Evolutionary conservation across 1,284 basidiomycete genomes (phyloP).

Genomic region (Cutaneotrichosporon dermatis): DNA sequence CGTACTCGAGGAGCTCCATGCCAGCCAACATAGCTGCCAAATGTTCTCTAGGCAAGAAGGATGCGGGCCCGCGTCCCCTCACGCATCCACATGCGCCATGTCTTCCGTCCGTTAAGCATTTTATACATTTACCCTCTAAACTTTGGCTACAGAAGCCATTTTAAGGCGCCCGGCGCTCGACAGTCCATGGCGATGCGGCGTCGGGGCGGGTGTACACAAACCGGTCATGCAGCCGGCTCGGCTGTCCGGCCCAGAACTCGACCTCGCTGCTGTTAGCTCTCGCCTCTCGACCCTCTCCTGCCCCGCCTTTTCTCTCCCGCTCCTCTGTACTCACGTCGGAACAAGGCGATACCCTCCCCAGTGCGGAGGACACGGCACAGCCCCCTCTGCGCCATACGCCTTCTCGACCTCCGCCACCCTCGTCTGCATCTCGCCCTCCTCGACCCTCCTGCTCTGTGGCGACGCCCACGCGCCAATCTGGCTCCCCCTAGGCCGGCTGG

Average conservation of each 20-base stretch:
- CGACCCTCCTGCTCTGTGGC: slow-evolving; percentile 68
- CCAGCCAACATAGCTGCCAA: too few species aligned
- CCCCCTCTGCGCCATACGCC: slow-evolving; percentile 53
- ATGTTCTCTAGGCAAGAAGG: too few species aligned
- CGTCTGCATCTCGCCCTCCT: slow-evolving; percentile 62
- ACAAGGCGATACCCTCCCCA: slow-evolving; percentile 97
- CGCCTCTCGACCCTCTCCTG: too few species aligned
- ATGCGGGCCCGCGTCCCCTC: too few species aligned
- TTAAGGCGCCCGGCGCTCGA: slow-evolving; percentile 69
- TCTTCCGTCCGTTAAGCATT: too few species aligned
- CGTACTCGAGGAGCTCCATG: too few species aligned
- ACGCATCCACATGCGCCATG: too few species aligned
- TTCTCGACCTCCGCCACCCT: slow-evolving; percentile 61
- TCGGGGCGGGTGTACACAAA: slow-evolving; percentile 67
- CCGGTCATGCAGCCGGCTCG: slow-evolving; percentile 82
- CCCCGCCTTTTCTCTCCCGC: slow-evolving; percentile 1
- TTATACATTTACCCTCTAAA: too few species aligned
- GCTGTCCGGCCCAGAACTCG: slow-evolving; percentile 93
- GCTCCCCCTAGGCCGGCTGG: slow-evolving; percentile 74
- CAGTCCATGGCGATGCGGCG: slow-evolving; percentile 60
- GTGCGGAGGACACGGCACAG: slow-evolving; percentile 77
- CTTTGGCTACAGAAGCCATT: too few species aligned
- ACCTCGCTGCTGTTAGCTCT: slow-evolving; percentile 56
- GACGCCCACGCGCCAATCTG: slow-evolving; percentile 82
- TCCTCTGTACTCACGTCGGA: slow-evolving; percentile 62